Conservation (phyloP, 306 rosid genomes). For the Prunus padus region DNA sequence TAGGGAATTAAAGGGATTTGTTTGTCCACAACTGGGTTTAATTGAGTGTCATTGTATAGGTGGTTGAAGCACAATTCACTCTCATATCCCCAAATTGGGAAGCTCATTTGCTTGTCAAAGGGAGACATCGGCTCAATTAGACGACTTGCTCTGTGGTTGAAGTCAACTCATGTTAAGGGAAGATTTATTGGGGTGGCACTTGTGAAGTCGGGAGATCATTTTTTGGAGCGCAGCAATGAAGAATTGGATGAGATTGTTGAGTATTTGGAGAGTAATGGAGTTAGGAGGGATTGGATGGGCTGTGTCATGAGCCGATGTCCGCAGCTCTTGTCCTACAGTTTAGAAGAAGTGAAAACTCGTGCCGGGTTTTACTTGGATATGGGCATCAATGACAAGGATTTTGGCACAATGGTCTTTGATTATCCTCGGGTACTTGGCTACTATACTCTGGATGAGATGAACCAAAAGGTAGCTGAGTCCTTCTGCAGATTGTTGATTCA, state of each 20-base stretch:
- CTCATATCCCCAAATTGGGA: constrained; percentile 81
- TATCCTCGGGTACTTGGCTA: constrained; percentile 72
- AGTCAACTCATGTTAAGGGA: constrained; percentile 65
- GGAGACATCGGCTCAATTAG: constrained; percentile 65
- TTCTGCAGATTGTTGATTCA: background rate
- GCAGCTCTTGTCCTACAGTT: constrained; percentile 58
- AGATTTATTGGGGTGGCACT: constrained; percentile 62
- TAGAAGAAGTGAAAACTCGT: constrained; percentile 69
- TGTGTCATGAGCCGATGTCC: constrained; percentile 81
- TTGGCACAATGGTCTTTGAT: constrained; percentile 98
- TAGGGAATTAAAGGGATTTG: constrained; percentile 12
- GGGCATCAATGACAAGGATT: constrained; percentile 78
- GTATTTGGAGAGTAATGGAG: constrained; percentile 70
- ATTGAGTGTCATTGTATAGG: constrained; percentile 36
- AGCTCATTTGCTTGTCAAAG: constrained; percentile 76
- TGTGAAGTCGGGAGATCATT: constrained; percentile 58
- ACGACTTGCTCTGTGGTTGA: constrained; percentile 65
- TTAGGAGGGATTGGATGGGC: constrained; percentile 88
- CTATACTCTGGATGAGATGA: constrained; percentile 71
- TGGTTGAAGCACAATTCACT: constrained; percentile 92
- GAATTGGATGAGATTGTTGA: constrained; percentile 72
- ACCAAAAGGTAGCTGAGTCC: constrained; percentile 58
- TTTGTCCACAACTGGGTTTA: background rate
- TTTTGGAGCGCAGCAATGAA: constrained; percentile 48
- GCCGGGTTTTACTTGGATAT: constrained; percentile 61